These are phyloP conservation scores for Blastocystis sp. DNA, from an alignment of 352 stramenopile genomes.

Conservation along the genomic window DNA sequence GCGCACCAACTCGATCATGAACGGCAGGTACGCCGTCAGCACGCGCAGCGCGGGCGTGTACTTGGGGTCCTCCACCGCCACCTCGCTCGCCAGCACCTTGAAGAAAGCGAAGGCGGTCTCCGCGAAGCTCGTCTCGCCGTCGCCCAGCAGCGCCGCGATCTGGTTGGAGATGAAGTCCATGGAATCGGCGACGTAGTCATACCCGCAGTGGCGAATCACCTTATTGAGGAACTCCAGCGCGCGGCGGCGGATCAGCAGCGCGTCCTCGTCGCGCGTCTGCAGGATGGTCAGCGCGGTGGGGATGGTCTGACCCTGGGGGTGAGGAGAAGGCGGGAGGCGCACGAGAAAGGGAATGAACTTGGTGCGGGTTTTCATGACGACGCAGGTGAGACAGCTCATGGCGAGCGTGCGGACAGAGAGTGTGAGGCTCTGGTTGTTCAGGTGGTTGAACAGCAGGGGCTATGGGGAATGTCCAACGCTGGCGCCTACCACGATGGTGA, in stretches of 20 bases:
- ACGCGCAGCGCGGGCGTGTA: slow-evolving; percentile 14
- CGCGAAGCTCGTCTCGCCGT: slow-evolving; percentile 50
- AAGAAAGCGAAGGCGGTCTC: slow-evolving; percentile 59
- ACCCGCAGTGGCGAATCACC: slow-evolving; percentile 47
- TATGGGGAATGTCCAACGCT: neutral
- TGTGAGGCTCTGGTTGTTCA: neutral
- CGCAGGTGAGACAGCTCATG: slow-evolving; percentile 11
- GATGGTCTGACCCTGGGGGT: slow-evolving; percentile 3
- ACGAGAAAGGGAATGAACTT: slow-evolving; percentile 48
- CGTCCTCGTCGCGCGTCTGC: slow-evolving; percentile 33
- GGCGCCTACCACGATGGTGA: slow-evolving; percentile 33
- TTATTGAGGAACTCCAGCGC: slow-evolving; percentile 52
- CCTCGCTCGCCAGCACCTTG: slow-evolving; percentile 6
- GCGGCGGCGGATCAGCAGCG: slow-evolving; percentile 31
- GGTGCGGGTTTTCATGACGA: neutral
- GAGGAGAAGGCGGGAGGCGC: neutral
- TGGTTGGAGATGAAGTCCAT: neutral
- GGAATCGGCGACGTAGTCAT: neutral
- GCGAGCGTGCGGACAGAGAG: slow-evolving; percentile 27
- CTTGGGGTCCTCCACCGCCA: neutral
- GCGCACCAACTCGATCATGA: slow-evolving; percentile 61
- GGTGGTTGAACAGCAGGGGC: slow-evolving; percentile 1
- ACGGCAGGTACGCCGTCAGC: slow-evolving; percentile 46
- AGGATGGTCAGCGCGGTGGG: neutral
- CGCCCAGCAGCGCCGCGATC: slow-evolving; percentile 29